Conservation (phyloP, 108 stramenopile genomes). For the Pseudonitzschia delicatissima region DNA sequence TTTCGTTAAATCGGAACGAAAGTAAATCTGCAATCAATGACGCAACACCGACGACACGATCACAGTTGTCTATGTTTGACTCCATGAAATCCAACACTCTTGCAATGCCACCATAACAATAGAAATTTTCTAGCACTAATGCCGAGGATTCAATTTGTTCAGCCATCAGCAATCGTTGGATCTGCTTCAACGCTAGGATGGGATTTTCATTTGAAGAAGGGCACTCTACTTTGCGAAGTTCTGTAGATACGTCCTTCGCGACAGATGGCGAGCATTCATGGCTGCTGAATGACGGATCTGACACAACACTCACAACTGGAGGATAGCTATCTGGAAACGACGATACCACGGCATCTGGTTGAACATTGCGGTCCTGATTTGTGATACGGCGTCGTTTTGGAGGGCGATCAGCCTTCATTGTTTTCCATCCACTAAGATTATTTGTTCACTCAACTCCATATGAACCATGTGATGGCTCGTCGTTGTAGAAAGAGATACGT, state of each 20-base stretch:
- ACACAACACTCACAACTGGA: not conserved
- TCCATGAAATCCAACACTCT: constrained; percentile 1
- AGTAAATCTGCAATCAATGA: not conserved
- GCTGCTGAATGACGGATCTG: not conserved
- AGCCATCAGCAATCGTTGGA: not conserved
- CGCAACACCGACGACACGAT: not conserved
- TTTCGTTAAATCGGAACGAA: constrained; percentile 3
- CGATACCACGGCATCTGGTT: not conserved
- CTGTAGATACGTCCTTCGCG: not conserved
- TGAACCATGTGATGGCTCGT: too few relatives aligned
- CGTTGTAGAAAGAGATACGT: too few relatives aligned
- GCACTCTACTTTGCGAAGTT: not conserved
- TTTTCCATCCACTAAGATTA: too few relatives aligned
- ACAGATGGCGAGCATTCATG: not conserved
- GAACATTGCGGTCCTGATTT: not conserved
- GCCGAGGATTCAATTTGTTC: not conserved
- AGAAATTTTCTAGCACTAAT: not conserved
- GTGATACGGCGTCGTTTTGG: constrained; percentile 3
- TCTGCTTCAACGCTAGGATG: not conserved
- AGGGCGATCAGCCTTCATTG: not conserved
- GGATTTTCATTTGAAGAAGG: not conserved
- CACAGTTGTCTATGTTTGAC: not conserved
- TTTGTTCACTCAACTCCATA: too few relatives aligned
- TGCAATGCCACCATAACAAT: not conserved
- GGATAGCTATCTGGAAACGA: not conserved